Evolutionary conservation across 179 eudicot genomes (phyloP), one percentile per base, ranked within the genome.

Genomic region (Vitellaria paradoxa): DNA sequence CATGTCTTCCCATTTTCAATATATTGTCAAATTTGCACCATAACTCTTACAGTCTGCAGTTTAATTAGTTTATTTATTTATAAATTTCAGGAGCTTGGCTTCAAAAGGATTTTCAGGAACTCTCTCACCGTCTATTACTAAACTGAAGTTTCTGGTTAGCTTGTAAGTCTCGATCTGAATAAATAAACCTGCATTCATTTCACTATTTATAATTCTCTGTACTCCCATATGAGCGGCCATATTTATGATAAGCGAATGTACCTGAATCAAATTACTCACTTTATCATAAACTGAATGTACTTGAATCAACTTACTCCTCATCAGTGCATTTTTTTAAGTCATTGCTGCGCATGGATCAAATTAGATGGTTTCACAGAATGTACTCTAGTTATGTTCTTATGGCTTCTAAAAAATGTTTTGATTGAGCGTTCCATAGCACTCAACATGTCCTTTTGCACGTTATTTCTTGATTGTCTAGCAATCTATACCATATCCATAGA

Each of bases 101-200:
- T 89, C 97, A 21, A 84, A 79, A 64, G 99, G 96, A 68, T 90
- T 96, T 81, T 85, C 92, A 24, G 99, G 99, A 81, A 90, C 88
- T 65, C 86, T 96, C 55, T 89, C 98, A n/a, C 91, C 97, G 63
- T 80, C 89, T n/a, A 90, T 93, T 66, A 77, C 90, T 61, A 88
- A 91, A 82, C 80, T 96, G 75, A 89, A 91, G 89, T 90, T 75
- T 83, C 80, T 96, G 79, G 86, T 73, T 80, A 86, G 84, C 89
- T 82, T 96, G 98, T 96, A 92, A 88, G 94, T 84, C 47, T 67
- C n/a, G 21, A 30, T 67, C 63, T 62, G 59, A 13, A 30, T 55
- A 64, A 42, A 49, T 69, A 21, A 18, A 46, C 15, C 14, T 20
- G 15, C 56, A 49, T 40, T 11, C 12, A 75, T 64, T 75, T 40